These are phyloP conservation scores for Ramalina intermedia DNA, from an alignment of 495 filamentous ascomycete genomes.

Conservation along the genomic window DNA sequence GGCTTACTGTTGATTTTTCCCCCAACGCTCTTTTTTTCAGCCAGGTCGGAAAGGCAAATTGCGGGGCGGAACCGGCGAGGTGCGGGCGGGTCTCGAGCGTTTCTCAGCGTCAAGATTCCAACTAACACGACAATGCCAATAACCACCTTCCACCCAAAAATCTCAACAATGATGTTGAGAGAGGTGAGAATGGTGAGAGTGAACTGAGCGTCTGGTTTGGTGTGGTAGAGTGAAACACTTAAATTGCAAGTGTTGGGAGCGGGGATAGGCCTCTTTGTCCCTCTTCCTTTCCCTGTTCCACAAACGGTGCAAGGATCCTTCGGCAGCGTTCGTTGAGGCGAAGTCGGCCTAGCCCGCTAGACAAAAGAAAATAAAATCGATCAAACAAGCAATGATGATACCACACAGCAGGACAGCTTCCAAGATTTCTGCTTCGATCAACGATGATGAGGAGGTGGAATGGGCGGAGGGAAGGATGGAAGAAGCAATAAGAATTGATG, in stretches of 20 bases:
- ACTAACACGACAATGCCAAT: neutral
- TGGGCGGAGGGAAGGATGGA: neutral
- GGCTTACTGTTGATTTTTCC: neutral
- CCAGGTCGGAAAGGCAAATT: neutral
- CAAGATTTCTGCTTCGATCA: no score
- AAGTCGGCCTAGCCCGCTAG: slow-evolving; percentile 1
- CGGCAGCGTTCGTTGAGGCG: neutral
- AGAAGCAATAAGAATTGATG: neutral
- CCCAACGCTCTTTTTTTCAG: neutral
- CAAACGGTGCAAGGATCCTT: no score
- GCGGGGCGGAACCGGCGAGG: neutral
- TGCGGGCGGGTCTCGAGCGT: neutral
- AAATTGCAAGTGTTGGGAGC: neutral
- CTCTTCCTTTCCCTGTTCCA: neutral
- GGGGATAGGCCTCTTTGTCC: neutral
- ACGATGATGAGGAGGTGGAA: neutral
- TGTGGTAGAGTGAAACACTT: no score
- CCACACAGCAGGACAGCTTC: neutral
- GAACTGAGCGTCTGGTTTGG: neutral
- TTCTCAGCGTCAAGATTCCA: neutral
- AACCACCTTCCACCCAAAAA: neutral
- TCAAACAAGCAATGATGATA: slow-evolving; percentile 1
- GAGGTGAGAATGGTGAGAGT: neutral
- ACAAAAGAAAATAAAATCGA: neutral
- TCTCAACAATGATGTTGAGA: neutral